Evolutionary conservation across 306 rosid species (phyloP).

Genomic region (Crataegus laevigata): DNA sequence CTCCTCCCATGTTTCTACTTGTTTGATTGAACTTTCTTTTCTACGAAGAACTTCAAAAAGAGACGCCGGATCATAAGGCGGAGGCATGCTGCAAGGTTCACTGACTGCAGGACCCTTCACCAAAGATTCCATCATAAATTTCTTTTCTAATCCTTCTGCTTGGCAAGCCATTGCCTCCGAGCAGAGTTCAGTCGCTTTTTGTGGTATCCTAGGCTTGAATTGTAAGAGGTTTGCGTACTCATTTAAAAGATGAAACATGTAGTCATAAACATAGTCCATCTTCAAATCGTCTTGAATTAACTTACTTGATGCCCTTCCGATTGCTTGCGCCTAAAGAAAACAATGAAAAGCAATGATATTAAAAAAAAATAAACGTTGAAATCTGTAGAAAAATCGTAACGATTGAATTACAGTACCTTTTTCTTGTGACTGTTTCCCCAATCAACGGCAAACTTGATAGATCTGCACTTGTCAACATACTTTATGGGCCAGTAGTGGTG

Average conservation of each 20-base stretch:
- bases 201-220: constrained; percentile 47
- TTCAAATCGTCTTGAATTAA: constrained; percentile 64
- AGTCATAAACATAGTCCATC: constrained; percentile 71
- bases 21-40: constrained; percentile 31
- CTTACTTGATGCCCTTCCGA: constrained; percentile 58
- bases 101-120: constrained; percentile 51
- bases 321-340: constrained; percentile 46
- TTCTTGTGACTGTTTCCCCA: constrained; percentile 72
- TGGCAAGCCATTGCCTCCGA: constrained; percentile 68
- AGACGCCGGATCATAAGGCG: constrained; percentile 65
- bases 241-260: constrained; percentile 71
- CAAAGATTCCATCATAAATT: constrained; percentile 65
- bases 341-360: not conserved
- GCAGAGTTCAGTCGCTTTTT: constrained; percentile 48
- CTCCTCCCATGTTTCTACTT: constrained; percentile 48
- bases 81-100: constrained; percentile 57
- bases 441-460: constrained; percentile 76
- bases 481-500: constrained; percentile 90
- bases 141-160: constrained; percentile 31
- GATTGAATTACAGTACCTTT: constrained; percentile 29
- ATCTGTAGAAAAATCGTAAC: not conserved
- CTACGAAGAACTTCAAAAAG: constrained; percentile 25
- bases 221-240: constrained; percentile 51
- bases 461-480: constrained; percentile 65
- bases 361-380: not conserved